Conservation (phyloP, 305 asterid species). For the Fraxinus baroniana region DNA sequence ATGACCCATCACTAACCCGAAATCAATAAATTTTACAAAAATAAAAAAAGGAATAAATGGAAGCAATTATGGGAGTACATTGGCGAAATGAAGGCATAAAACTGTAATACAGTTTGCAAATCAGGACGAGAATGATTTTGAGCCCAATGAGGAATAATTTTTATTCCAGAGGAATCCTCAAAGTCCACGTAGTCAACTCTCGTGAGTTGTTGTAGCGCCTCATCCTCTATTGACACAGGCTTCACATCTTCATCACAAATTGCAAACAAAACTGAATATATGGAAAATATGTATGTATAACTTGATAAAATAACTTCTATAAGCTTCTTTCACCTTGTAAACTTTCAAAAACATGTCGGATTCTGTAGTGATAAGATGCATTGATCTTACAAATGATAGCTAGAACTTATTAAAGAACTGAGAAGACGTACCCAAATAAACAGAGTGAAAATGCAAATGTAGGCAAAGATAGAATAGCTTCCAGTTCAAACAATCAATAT, state of each 20-base stretch:
- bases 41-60: not conserved
- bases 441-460: slow-evolving; percentile 11
- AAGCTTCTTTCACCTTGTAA: slow-evolving; percentile 11
- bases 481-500: not conserved
- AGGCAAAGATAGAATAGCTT: slow-evolving; percentile 19
- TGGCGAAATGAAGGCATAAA: not conserved
- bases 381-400: slow-evolving; percentile 7
- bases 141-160: not conserved
- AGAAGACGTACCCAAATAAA: slow-evolving; percentile 9
- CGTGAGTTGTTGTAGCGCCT: slow-evolving; percentile 9
- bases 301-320: slow-evolving; percentile 9
- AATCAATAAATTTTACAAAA: not conserved
- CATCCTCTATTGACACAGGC: slow-evolving; percentile 3
- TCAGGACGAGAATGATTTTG: not conserved
- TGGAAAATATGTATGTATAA: not conserved
- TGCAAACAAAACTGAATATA: slow-evolving; percentile 13
- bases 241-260: slow-evolving; percentile 13
- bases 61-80: not conserved
- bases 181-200: slow-evolving; percentile 15
- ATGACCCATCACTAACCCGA: not conserved
- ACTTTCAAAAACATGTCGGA: not conserved
- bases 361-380: slow-evolving; percentile 14
- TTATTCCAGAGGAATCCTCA: slow-evolving; percentile 3
- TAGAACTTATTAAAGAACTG: slow-evolving; percentile 9
- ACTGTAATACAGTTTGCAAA: not conserved